Conservation (phyloP, 177 flowering plant genomes). For the Vitis hybrid region DNA sequence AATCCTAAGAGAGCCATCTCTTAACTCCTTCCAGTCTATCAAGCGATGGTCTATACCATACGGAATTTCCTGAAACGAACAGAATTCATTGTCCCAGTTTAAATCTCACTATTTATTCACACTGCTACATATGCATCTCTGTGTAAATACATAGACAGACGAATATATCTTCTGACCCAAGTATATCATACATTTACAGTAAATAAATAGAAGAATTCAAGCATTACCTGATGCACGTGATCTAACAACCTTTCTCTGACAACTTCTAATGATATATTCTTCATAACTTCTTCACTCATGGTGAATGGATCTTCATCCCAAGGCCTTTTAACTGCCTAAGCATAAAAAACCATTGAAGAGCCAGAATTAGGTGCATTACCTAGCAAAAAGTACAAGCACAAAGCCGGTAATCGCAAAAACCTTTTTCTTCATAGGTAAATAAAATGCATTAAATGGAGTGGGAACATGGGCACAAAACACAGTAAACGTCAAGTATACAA, state of each 20-base stretch:
- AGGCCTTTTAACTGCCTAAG: conserved; percentile 87
- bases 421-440: no score
- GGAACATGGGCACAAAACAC: no score
- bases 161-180: neutral
- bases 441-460: no score
- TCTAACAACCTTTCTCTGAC: conserved; percentile 87
- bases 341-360: conserved; percentile 15
- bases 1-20: conserved; percentile 89
- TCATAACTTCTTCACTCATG: conserved; percentile 86
- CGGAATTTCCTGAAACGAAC: conserved; percentile 77
- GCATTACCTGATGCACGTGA: conserved; percentile 84
- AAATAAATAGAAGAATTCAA: neutral
- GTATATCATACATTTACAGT: neutral
- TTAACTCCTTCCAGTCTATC: conserved; percentile 83
- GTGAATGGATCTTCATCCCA: conserved; percentile 90
- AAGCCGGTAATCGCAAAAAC: no score
- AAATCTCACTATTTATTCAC: neutral
- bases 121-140: neutral
- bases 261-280: conserved; percentile 82
- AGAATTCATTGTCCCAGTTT: neutral
- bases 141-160: neutral
- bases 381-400: neutral
- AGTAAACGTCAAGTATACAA: no score
- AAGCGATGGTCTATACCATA: conserved; percentile 80
- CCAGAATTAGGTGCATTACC: conserved; percentile 4